Percentiles rank a stretch among this genome's conserved stretches.
phyloP scores from a whole-genome alignment of 768 basidiomycete species.

The Mycena maculata region DNA sequence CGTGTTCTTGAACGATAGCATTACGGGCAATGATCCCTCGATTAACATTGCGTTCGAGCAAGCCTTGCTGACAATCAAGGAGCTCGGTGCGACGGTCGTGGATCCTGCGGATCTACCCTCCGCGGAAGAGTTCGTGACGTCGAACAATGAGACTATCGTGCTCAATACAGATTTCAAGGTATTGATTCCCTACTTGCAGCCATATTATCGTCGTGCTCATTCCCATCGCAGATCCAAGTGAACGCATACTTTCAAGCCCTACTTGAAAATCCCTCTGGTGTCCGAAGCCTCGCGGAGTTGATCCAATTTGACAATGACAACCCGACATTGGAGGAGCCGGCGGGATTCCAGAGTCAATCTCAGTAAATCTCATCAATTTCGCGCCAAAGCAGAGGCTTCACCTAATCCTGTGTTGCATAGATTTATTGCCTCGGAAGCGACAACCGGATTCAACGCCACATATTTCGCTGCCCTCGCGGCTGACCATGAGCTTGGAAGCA shows the following conservation, averaged over 20 bases:
- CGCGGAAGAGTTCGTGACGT: constrained; percentile 57
- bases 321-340: constrained; percentile 59
- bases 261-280: constrained; percentile 64
- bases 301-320: constrained; percentile 68
- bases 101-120: constrained; percentile 73
- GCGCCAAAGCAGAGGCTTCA: too few species aligned
- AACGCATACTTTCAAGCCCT: constrained; percentile 61
- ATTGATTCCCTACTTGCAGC: background rate
- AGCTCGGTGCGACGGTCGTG: constrained; percentile 62
- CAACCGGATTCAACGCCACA: constrained; percentile 54
- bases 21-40: constrained; percentile 47
- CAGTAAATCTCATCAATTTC: too few species aligned
- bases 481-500: constrained; percentile 59
- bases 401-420: too few species aligned
- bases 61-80: constrained; percentile 49
- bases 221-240: constrained; percentile 58
- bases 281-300: constrained; percentile 65
- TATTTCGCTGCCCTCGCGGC: constrained; percentile 58
- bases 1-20: constrained; percentile 47
- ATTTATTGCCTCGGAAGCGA: too few species aligned
- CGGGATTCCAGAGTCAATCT: constrained; percentile 53
- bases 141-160: constrained; percentile 68
- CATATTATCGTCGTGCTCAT: too few species aligned
- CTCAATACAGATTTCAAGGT: constrained; percentile 70
- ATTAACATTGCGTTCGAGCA: constrained; percentile 54